Evolutionary conservation across 1,139 yeast species (phyloP), one percentile per base, ranked within the genome.

Genomic region (Yarrowia galli): DNA sequence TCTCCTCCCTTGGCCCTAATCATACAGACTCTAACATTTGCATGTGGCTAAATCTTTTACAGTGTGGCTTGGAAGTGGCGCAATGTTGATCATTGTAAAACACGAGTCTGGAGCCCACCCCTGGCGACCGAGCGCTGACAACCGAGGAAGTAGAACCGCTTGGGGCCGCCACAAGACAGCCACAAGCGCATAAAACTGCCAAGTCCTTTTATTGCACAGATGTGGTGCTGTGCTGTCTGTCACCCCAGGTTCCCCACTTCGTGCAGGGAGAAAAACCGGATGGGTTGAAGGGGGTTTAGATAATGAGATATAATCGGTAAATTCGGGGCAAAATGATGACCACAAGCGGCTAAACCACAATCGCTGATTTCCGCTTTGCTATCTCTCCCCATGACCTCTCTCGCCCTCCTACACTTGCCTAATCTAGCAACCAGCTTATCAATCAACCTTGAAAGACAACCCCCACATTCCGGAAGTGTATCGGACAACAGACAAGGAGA

Each of bases 401-500:
- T 2, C 48, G 32, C 2, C 48, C 25, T 23, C 12, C 53, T 48
- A 12, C 16, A 49, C 56, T 28, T 49, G n/a, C 56, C 40, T 32
- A 4, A 13, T 49, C 3, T 7, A 15, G 43, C 15, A 51, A 49
- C n/a, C 23, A 25, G 25, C 56, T 51, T 51, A 51, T 51, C 58
- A 51, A 48, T 46, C 54, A 18, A 22, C 49, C 23, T 32, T 28
- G 36, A 9, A 28, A 28, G 32, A 5, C 54, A 43, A 35, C 58
- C 58, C 58, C 58, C 58, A 51, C 58, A 51, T 51, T 35, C 58
- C 58, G 58, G 58, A 51, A 51, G 28, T 22, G 58, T 20, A 22
- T 51, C 58, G 58, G 58, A 35, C 16, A 1, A 4, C 12, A 15
- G 20, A 51, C 58, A 51, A 51, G 58, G 58, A 51, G 32, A 51